A percentile compares a stretch with the other conserved stretches of the same genome.
Evolutionary conservation across 257 asterid species (phyloP).

Genomic region (Thymus mandschuricus): DNA sequence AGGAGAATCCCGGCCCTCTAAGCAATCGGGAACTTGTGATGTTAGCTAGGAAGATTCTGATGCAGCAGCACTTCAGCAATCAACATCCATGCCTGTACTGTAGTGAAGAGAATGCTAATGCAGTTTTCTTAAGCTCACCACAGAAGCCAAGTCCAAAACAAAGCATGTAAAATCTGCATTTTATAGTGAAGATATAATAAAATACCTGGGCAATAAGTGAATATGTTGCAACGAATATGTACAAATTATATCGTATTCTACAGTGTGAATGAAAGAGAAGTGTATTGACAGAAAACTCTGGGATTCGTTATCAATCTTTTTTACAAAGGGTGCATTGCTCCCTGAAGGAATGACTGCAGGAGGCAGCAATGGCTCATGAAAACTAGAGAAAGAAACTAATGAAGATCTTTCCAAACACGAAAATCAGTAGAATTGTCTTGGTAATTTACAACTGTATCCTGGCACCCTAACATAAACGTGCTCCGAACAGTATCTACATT

Average conservation of each 20-base stretch:
- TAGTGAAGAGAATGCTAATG: conserved; percentile 63
- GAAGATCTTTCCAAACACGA: conserved; percentile 80
- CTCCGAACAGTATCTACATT: conserved; percentile 57
- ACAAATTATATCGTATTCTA: conserved; percentile 8
- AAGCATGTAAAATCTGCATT: conserved; percentile 20
- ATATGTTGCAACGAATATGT: neutral
- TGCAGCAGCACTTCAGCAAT: conserved; percentile 42
- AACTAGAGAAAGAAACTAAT: conserved; percentile 9
- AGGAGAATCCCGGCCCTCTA: conserved; percentile 50
- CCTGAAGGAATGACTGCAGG: conserved; percentile 18
- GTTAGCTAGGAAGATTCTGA: conserved; percentile 56
- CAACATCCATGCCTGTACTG: conserved; percentile 88
- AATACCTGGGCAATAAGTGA: neutral
- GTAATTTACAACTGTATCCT: conserved; percentile 56
- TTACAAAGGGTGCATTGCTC: conserved; percentile 18
- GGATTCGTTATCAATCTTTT: conserved; percentile 15
- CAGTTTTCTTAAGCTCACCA: conserved; percentile 48
- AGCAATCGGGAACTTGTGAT: conserved; percentile 62
- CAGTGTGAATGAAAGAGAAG: conserved; percentile 12
- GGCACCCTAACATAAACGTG: conserved; percentile 85
- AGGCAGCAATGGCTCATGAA: neutral
- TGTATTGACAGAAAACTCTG: conserved; percentile 33
- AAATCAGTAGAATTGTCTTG: conserved; percentile 66
- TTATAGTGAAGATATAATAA: neutral
- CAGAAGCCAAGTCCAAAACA: conserved; percentile 27